Evolutionary conservation across 2,329 filamentous ascomycete species (phyloP).

Genomic region (Stagonosporopsis vannaccii): DNA sequence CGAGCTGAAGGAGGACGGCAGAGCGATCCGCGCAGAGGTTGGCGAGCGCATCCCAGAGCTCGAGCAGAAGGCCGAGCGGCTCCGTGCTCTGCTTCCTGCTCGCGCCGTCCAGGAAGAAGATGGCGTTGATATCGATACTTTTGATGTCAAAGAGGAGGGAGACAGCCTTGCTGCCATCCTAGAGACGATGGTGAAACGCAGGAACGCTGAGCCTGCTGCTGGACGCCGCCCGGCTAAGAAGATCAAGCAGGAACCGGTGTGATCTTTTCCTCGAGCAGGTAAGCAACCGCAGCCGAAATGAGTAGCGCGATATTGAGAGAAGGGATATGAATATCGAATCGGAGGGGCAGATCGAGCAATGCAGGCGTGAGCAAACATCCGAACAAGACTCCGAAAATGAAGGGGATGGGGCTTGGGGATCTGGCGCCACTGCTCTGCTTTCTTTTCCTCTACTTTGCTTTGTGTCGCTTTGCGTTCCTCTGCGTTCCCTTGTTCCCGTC

Average conservation of each 20-base stretch:
- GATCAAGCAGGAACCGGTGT: not conserved
- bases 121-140: not conserved
- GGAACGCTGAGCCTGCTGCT: not conserved
- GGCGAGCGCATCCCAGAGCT: slow-evolving; percentile 6
- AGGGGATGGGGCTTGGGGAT: no score
- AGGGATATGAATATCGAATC: no score
- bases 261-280: not conserved
- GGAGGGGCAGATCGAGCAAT: no score
- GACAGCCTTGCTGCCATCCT: not conserved
- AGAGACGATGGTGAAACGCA: slow-evolving; percentile 4
- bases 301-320: no score
- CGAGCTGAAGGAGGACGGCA: not conserved
- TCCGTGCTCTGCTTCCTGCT: not conserved
- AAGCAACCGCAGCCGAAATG: no score
- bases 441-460: no score
- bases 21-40: slow-evolving; percentile 6
- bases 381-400: no score
- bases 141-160: slow-evolving; percentile 4
- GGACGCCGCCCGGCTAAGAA: not conserved
- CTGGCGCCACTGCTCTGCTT: no score
- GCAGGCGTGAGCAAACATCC: no score
- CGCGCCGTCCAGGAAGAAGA: not conserved
- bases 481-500: not conserved
- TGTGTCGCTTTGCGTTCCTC: no score
- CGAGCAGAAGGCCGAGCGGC: not conserved